Evolutionary conservation across 306 rosid species (phyloP).

Genomic region (Vicia faba): DNA sequence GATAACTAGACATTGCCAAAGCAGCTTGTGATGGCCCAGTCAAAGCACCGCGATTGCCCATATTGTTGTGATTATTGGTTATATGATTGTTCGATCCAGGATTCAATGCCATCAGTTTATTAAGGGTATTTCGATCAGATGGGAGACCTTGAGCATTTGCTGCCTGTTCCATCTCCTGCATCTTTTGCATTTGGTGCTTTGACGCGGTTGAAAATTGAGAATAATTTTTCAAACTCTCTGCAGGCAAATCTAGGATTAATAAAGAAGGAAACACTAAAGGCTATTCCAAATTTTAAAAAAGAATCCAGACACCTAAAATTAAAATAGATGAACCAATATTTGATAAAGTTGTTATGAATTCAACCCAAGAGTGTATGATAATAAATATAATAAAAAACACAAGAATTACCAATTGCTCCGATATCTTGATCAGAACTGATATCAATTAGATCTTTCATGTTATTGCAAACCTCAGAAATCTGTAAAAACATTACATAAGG

Average conservation of each 20-base stretch:
- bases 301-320: not conserved
- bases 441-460: constrained; percentile 93
- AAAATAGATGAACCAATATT: not conserved
- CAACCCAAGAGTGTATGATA: not conserved
- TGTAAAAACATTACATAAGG: constrained; percentile 46
- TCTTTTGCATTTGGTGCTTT: constrained; percentile 88
- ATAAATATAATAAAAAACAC: not conserved
- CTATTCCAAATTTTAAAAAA: constrained; percentile 2
- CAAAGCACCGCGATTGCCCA: constrained; percentile 67
- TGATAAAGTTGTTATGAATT: not conserved
- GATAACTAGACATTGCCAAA: constrained; percentile 69
- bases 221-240: constrained; percentile 93
- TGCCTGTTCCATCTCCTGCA: constrained; percentile 95
- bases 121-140: constrained; percentile 79
- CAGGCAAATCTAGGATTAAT: constrained; percentile 28
- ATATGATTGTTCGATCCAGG: constrained; percentile 65
- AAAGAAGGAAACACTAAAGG: constrained; percentile 21
- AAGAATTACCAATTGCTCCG: constrained; percentile 77
- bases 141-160: constrained; percentile 85
- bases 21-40: constrained; percentile 89
- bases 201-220: constrained; percentile 66
- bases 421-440: constrained; percentile 69
- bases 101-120: constrained; percentile 76
- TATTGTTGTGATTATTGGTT: constrained; percentile 59
- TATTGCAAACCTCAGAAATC: constrained; percentile 94